These are phyloP conservation scores for Furcasterigmium sp. DNA, from an alignment of 2,329 filamentous ascomycete genomes.

Conservation along the genomic window DNA sequence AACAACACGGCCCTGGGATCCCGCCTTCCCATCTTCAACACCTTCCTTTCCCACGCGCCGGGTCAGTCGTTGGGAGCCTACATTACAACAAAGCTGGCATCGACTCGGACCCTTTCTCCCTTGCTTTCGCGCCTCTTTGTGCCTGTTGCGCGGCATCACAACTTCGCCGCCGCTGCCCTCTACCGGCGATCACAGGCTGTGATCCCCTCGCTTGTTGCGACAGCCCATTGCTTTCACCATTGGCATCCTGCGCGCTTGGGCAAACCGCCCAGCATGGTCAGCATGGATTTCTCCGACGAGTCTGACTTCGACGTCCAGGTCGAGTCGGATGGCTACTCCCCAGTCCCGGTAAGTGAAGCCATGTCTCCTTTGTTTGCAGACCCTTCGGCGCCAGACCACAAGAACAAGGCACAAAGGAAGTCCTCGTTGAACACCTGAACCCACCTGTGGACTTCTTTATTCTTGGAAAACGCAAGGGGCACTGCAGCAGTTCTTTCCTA, in stretches of 20 bases:
- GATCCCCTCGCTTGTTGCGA: slow-evolving; percentile 1
- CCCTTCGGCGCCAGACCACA: no score
- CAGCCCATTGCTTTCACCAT: slow-evolving; percentile 2
- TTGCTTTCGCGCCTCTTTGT: slow-evolving; percentile 8
- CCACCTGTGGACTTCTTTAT: no score
- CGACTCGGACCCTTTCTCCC: background rate
- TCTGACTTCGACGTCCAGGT: slow-evolving; percentile 31
- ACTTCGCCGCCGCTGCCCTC: background rate
- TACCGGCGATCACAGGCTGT: background rate
- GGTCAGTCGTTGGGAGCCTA: slow-evolving; percentile 2
- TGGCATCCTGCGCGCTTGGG: slow-evolving; percentile 6
- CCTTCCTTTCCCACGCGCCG: slow-evolving; percentile 4
- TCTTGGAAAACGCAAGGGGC: no score
- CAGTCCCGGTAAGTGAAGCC: slow-evolving; percentile 27
- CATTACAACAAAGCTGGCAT: background rate
- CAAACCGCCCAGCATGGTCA: slow-evolving; percentile 37
- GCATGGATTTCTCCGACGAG: slow-evolving; percentile 57
- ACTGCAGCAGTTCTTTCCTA: no score
- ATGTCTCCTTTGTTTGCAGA: slow-evolving; percentile 2
- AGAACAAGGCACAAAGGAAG: no score
- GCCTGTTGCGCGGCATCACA: slow-evolving; percentile 6
- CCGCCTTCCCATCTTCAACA: slow-evolving; percentile 3
- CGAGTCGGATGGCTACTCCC: slow-evolving; percentile 35
- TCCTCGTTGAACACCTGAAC: no score
- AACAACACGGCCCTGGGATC: slow-evolving; percentile 7